Conservation (phyloP, 176 grass and related monocot genomes). For the Phoenix dactylifera region DNA sequence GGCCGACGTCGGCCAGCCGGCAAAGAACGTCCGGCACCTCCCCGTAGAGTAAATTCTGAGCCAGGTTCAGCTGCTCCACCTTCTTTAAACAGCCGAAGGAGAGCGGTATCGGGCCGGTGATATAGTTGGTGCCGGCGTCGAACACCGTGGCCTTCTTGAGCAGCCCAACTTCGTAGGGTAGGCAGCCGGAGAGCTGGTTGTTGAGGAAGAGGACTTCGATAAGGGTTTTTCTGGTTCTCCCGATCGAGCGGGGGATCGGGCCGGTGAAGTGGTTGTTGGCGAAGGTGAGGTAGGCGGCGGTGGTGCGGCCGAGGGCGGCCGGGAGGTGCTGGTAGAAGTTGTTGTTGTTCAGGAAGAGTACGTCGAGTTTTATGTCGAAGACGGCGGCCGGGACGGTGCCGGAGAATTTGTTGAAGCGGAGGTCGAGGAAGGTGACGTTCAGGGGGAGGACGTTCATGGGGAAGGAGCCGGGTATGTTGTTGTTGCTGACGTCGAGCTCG, state of each 20-base stretch:
- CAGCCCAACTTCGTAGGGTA: constrained; percentile 62
- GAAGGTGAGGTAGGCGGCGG: constrained; percentile 52
- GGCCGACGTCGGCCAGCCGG: constrained; percentile 38
- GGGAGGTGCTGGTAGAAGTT: constrained; percentile 39
- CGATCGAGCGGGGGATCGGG: constrained; percentile 39
- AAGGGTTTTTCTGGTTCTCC: constrained; percentile 26
- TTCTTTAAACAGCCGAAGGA: constrained; percentile 62
- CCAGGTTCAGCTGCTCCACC: constrained; percentile 57
- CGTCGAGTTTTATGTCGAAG: constrained; percentile 39
- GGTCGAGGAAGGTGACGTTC: constrained; percentile 55
- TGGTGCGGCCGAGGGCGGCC: constrained; percentile 33
- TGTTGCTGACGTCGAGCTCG: constrained; percentile 84
- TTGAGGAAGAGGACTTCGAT: constrained; percentile 79
- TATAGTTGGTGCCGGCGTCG: constrained; percentile 50
- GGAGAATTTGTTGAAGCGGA: constrained; percentile 55
- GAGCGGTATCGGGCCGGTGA: constrained; percentile 59
- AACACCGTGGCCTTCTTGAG: constrained; percentile 43
- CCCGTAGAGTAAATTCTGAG: constrained; percentile 55
- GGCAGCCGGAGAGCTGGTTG: constrained; percentile 62
- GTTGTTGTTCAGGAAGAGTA: constrained; percentile 89
- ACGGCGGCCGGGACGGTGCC: constrained; percentile 34
- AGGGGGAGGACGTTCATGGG: constrained; percentile 38
- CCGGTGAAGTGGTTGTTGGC: constrained; percentile 78
- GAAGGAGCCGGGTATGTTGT: constrained; percentile 43
- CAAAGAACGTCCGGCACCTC: constrained; percentile 61